phyloP scores from a whole-genome alignment of 2,329 filamentous ascomycete genomes.

The Colletotrichum orbiculare region DNA sequence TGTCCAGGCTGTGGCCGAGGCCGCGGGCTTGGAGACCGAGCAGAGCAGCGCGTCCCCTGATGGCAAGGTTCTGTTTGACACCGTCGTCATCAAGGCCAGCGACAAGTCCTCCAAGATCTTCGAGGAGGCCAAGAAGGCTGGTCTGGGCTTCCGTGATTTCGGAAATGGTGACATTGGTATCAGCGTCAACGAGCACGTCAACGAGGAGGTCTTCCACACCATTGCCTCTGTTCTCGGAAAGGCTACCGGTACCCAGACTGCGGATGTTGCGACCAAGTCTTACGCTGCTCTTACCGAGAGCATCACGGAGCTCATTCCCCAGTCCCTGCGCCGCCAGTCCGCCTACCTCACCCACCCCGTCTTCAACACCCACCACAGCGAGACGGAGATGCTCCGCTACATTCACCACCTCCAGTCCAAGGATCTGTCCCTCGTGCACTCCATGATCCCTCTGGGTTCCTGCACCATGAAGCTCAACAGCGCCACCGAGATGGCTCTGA shows the following conservation, averaged over 20 bases:
- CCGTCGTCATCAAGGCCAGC: constrained; percentile 73
- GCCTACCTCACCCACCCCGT: constrained; percentile 87
- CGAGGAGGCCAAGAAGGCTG: constrained; percentile 60
- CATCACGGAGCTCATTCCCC: constrained; percentile 58
- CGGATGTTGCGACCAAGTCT: constrained; percentile 54
- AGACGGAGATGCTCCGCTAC: constrained; percentile 93
- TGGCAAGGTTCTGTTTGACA: constrained; percentile 79
- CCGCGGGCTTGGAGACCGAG: constrained; percentile 72
- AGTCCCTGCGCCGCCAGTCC: constrained; percentile 75
- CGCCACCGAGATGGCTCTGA: constrained; percentile 90
- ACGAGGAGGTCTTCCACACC: constrained; percentile 64
- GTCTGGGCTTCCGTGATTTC: constrained; percentile 72
- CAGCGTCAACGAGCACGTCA: constrained; percentile 76
- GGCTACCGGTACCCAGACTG: constrained; percentile 45
- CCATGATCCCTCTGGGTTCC: constrained; percentile 96
- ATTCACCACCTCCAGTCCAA: constrained; percentile 94
- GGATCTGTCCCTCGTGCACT: constrained; percentile 92
- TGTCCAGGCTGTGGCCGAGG: constrained; percentile 72
- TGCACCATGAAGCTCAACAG: constrained; percentile 99
- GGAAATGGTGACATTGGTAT: constrained; percentile 73
- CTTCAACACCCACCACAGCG: constrained; percentile 94
- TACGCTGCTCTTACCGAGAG: constrained; percentile 49
- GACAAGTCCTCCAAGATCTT: constrained; percentile 62
- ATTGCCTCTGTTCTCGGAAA: constrained; percentile 49
- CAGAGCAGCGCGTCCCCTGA: constrained; percentile 66